Base-by-base conservation (phyloP, 2,329 filamentous ascomycete species). In the Juglanconis sp. region DNA sequence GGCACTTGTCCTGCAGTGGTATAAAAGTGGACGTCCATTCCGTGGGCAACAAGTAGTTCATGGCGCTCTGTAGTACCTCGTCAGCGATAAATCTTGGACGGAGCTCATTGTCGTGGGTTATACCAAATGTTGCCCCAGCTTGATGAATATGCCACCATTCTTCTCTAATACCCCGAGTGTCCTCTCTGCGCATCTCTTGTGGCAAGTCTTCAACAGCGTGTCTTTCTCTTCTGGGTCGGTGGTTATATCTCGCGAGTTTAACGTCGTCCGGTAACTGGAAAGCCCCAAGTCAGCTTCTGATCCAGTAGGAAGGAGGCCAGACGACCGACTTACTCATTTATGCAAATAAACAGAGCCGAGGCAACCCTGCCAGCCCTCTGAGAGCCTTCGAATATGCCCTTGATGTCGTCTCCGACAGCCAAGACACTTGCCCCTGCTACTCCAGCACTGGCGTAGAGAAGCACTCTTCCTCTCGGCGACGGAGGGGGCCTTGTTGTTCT, bases 101-200 rank as follows among this genome's bases (percentile, higher is more conserved):
- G 17, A 2, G 17, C 17, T 24, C 17, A 24, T 24, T 24, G 17
- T 24, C 17, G 17, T 24, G 17, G 17, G 4, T 48, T 76, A 47
- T 79, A 88, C 87, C 75, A 99, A 75, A 76, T 99, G 95, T 70
- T 99, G 95, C 7, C 95, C 95, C 44, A 99, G 79, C 76, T 99
- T 99, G 73, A 99, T 98, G 69, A 98, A 99, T 65, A 99, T 96
- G 34, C 94, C 96, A 32, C 96, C 95, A 74, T 97, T 98, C 80
- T 91, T 92, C 80, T 99, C 95, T 65, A 98, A 78, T 1, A 96
- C 93, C 60, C 82, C 84, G 47, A 98, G 79, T 1, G 95, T 97
- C 63, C 95, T 86, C 68, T 92, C 84, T 35, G 95, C 95, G 76
- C 95, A 99, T 74, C 95, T 85, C 72, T 96, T 89, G 75, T 99